phyloP scores from a whole-genome alignment of 371 early-diverging fungal species.

The Mucor plumbeus region DNA sequence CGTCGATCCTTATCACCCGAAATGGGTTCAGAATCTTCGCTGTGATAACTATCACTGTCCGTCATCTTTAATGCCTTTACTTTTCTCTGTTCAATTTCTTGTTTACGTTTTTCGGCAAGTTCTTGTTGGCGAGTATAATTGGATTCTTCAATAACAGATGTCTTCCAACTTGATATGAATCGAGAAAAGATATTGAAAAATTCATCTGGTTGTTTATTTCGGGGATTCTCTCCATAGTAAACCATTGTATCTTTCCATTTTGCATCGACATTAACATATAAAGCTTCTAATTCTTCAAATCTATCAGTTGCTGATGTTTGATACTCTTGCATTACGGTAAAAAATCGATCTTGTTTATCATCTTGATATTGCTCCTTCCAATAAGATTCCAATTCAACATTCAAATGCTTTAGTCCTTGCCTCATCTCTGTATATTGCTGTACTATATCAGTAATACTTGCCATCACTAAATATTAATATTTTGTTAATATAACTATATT shows the following conservation, averaged over 20 bases:
- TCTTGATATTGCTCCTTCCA: constrained; percentile 20
- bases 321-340: constrained; percentile 43
- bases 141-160: constrained; percentile 36
- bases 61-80: constrained; percentile 17
- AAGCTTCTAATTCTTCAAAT: constrained; percentile 47
- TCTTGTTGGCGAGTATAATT: constrained; percentile 35
- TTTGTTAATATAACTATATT: not conserved
- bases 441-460: constrained; percentile 36
- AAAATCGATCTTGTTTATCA: constrained; percentile 35
- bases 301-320: constrained; percentile 34
- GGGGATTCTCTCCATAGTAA: constrained; percentile 83
- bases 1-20: constrained; percentile 37
- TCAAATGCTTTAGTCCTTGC: constrained; percentile 33
- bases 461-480: constrained; percentile 22
- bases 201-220: constrained; percentile 78
- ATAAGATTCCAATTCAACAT: constrained; percentile 22
- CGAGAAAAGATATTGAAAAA: constrained; percentile 82
- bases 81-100: constrained; percentile 34
- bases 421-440: constrained; percentile 40
- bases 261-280: constrained; percentile 52
- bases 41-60: not conserved
- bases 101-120: constrained; percentile 34
- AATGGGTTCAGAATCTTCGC: constrained; percentile 4
- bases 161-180: constrained; percentile 45
- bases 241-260: constrained; percentile 51